Evolutionary conservation across 495 filamentous ascomycete species (phyloP), one percentile per base, ranked within the genome.

Genomic region (Annulohypoxylon moriforme): DNA sequence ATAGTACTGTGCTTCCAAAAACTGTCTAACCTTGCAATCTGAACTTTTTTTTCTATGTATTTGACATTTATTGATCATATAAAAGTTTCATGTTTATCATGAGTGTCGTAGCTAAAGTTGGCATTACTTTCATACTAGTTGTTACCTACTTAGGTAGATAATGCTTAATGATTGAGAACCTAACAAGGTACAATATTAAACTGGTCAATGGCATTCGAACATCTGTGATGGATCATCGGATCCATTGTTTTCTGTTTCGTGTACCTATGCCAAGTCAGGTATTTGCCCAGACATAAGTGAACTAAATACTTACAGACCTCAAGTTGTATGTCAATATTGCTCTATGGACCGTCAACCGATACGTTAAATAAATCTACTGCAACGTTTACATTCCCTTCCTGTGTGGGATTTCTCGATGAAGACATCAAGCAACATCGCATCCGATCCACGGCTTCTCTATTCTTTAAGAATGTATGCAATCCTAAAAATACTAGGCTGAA

Each of bases 401-500:
- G 14, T 14, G 14, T 16, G 16, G 40, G 16, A 44, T 18, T 44
- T 16, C 2, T 44, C 40, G 6, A 44, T 44, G 16, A 44, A 44
- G 40, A 20, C 4, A 18, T 44, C 8, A 20, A 44, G 16, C 40
- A 40, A 40, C 36, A 40, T 44, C 4, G 13, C n/a, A 13, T 20
- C 40, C n/a, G 40, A 44, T 44, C 40, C 13, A 44, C n/a, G 16
- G 40, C 16, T 44, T 44, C 1, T 58, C 33, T 40, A 25, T 6
- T 27, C 36, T 38, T 18, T 10, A 18, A 58, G 22, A n/a, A 8
- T 20, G 20, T 24, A n/a, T 38, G 27, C 20, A n/a, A 40, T 10
- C 55, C 14, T 36, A 27, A 56, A 55, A 53, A 52, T 20, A 13
- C 44, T 33, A 55, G 14, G 50, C 50, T 36, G 29, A 58, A 46